phyloP scores from a whole-genome alignment of 1,284 basidiomycete genomes.

The Moniliella sp. region DNA sequence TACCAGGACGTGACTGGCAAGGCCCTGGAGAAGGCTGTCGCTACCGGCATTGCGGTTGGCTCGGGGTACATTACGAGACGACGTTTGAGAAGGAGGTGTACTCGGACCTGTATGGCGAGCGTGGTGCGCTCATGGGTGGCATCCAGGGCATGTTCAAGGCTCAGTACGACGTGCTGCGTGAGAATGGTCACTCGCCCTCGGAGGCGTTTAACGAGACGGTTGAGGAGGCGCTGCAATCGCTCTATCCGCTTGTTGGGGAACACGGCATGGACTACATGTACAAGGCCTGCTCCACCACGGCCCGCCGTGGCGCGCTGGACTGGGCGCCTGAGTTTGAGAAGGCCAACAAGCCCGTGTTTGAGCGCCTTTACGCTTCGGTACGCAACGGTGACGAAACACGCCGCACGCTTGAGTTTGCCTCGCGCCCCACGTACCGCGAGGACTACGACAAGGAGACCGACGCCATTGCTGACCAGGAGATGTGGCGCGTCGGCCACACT shows the following conservation, averaged over 20 bases:
- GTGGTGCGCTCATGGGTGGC: conserved; percentile 97
- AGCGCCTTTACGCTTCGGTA: conserved; percentile 81
- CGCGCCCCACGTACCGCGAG: conserved; percentile 71
- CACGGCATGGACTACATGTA: conserved; percentile 99
- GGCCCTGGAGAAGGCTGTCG: conserved; percentile 87
- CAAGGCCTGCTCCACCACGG: conserved; percentile 83
- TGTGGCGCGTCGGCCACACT: conserved; percentile 43
- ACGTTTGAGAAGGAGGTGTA: conserved; percentile 98
- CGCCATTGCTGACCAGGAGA: conserved; percentile 89
- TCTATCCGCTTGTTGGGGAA: conserved; percentile 86
- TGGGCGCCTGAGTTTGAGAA: conserved; percentile 97
- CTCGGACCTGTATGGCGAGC: conserved; percentile 97
- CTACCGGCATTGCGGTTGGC: conserved; percentile 79
- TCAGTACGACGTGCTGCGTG: conserved; percentile 94
- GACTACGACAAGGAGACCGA: conserved; percentile 81
- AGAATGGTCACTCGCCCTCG: conserved; percentile 89
- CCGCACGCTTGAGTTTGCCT: conserved; percentile 88
- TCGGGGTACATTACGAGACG: conserved; percentile 95
- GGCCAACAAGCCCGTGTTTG: conserved; percentile 77
- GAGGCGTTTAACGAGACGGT: conserved; percentile 97
- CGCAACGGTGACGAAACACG: conserved; percentile 83
- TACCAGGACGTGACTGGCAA: conserved; percentile 83
- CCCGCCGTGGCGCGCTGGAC: conserved; percentile 89
- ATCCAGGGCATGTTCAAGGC: conserved; percentile 98
- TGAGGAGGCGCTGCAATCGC: conserved; percentile 92